These are phyloP conservation scores for Acacia acuminata DNA, from an alignment of 306 rosid species.

Conservation along the genomic window DNA sequence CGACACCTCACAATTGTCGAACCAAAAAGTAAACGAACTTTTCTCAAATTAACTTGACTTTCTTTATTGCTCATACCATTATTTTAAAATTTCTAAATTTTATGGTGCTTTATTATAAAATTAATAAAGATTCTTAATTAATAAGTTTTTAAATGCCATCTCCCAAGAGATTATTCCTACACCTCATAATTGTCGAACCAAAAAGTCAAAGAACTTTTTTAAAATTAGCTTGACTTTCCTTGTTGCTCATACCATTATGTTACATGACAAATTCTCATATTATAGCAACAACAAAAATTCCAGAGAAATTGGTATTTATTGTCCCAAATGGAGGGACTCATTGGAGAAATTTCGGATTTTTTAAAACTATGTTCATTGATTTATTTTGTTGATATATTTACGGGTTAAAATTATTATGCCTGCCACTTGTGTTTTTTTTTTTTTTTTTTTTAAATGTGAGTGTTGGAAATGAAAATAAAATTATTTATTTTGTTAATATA, in stretches of 20 bases:
- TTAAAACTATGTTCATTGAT: neutral
- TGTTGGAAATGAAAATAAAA: neutral
- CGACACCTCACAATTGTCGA: neutral
- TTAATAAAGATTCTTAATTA: too few species aligned
- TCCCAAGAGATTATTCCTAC: neutral
- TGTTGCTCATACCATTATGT: neutral
- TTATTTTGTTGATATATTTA: too few species aligned
- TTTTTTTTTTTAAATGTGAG: neutral
- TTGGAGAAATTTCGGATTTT: neutral
- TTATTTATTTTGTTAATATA: neutral
- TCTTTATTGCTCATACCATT: neutral
- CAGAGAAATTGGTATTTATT: neutral
- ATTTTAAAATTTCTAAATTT: too few species aligned
- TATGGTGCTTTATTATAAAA: neutral
- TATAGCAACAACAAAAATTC: neutral
- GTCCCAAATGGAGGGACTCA: neutral
- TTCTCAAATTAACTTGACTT: too few species aligned
- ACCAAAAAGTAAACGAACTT: neutral
- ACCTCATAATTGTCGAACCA: neutral
- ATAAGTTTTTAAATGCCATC: neutral
- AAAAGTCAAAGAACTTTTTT: neutral
- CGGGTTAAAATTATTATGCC: too few species aligned
- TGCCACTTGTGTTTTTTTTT: too few species aligned
- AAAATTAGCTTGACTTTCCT: neutral
- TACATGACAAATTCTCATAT: neutral